Conservation (phyloP, 148 eudicot species). For the Heliamphora exappendiculata region DNA sequence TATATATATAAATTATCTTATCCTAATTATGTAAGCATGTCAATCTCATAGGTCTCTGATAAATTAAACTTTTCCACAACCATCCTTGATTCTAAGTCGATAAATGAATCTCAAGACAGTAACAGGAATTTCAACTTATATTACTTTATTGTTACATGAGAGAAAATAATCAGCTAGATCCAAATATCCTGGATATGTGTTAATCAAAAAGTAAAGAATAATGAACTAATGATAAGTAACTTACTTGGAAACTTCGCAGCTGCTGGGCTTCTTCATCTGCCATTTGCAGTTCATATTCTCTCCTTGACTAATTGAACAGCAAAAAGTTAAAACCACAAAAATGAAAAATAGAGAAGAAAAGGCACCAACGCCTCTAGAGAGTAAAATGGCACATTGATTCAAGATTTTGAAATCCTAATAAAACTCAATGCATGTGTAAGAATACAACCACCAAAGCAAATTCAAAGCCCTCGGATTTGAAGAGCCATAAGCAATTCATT, state of each 20-base stretch:
- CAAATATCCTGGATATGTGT: background rate
- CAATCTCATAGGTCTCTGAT: background rate
- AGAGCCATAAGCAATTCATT: background rate
- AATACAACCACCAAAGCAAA: background rate
- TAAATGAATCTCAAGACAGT: background rate
- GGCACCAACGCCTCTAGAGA: background rate
- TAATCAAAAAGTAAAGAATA: background rate
- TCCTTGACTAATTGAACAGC: constrained; percentile 49
- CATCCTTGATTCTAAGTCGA: too few relatives aligned
- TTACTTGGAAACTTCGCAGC: constrained; percentile 72
- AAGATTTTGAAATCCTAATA: background rate
- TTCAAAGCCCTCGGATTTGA: too few relatives aligned
- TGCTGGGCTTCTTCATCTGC: constrained; percentile 84
- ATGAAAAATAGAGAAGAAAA: background rate
- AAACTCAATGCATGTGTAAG: background rate
- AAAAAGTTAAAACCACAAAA: constrained; percentile 1
- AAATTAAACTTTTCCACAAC: background rate
- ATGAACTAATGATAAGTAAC: background rate
- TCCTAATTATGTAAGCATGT: background rate
- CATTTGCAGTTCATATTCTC: constrained; percentile 60
- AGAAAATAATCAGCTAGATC: background rate
- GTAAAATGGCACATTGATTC: background rate
- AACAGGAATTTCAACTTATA: background rate
- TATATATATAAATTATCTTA: background rate
- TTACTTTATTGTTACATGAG: background rate